Percentiles rank a stretch among this genome's conserved stretches.
Conservation (phyloP, 148 eudicot genomes). For the Silene latifolia region DNA sequence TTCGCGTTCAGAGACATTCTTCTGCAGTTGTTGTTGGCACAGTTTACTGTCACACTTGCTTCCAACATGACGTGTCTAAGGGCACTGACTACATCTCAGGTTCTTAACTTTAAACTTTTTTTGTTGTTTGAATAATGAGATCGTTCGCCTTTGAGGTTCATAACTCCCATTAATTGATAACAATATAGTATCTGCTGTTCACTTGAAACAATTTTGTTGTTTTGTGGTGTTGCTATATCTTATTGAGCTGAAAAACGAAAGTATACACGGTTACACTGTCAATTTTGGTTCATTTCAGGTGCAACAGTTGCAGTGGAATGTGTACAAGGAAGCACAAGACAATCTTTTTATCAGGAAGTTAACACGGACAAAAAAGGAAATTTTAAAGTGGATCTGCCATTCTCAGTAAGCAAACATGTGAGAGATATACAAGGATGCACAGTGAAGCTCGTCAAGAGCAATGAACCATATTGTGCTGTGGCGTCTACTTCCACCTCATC, state of each 20-base stretch:
- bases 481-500: conserved; percentile 71
- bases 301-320: conserved; percentile 85
- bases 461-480: conserved; percentile 64
- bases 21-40: conserved; percentile 67
- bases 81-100: conserved; percentile 77
- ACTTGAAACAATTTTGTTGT: no score
- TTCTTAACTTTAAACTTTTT: conserved; percentile 12
- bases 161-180: no score
- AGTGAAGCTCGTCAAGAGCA: conserved; percentile 63
- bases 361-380: conserved; percentile 58
- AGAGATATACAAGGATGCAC: conserved; percentile 53
- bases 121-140: no score
- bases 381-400: conserved; percentile 58
- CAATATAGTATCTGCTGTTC: no score
- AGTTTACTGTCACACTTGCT: conserved; percentile 86
- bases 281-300: conserved; percentile 30
- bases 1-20: conserved; percentile 29
- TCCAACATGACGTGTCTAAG: conserved; percentile 43
- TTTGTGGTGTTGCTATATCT: no score
- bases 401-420: conserved; percentile 56
- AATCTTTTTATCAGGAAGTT: conserved; percentile 45
- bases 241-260: no score
- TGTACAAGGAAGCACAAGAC: conserved; percentile 20
- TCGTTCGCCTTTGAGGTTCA: no score
- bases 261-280: no score